These are phyloP conservation scores for Helianthus annuus DNA, from an alignment of 129 eudicot species.

Conservation along the genomic window DNA sequence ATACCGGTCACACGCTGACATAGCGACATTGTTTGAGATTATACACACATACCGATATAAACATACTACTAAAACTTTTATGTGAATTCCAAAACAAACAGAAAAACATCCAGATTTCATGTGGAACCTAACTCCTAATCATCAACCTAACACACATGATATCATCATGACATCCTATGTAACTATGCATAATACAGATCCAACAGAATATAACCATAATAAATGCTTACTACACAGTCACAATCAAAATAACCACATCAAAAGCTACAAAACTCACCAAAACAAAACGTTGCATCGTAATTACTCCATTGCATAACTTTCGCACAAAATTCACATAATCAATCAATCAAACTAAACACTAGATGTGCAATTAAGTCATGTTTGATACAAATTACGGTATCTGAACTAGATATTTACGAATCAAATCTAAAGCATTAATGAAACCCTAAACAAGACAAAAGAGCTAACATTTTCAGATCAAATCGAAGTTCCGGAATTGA, in stretches of 20 bases:
- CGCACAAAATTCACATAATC: not conserved
- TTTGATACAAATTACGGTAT: slow-evolving; percentile 16
- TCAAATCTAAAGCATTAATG: slow-evolving; percentile 11
- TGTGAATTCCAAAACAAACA: not conserved
- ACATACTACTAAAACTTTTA: slow-evolving; percentile 3
- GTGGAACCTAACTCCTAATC: slow-evolving; percentile 4
- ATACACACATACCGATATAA: not conserved
- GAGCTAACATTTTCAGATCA: slow-evolving; percentile 6
- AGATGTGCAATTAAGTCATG: slow-evolving; percentile 2
- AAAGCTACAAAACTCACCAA: not conserved
- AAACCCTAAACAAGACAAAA: not conserved
- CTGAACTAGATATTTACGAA: not conserved
- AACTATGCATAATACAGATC: slow-evolving; percentile 9
- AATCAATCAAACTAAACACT: not conserved
- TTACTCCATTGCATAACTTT: slow-evolving; percentile 8
- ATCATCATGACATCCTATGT: slow-evolving; percentile 8
- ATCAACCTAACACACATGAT: slow-evolving; percentile 3
- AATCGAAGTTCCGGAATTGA: slow-evolving; percentile 19
- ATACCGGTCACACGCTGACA: not conserved
- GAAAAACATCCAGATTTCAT: not conserved
- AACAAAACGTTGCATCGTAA: not conserved
- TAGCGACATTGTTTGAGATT: not conserved
- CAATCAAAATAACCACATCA: not conserved
- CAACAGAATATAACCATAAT: not conserved
- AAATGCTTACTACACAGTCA: not conserved